Base-by-base conservation (phyloP, 305 asterid species). In the Ajuga reptans region DNA sequence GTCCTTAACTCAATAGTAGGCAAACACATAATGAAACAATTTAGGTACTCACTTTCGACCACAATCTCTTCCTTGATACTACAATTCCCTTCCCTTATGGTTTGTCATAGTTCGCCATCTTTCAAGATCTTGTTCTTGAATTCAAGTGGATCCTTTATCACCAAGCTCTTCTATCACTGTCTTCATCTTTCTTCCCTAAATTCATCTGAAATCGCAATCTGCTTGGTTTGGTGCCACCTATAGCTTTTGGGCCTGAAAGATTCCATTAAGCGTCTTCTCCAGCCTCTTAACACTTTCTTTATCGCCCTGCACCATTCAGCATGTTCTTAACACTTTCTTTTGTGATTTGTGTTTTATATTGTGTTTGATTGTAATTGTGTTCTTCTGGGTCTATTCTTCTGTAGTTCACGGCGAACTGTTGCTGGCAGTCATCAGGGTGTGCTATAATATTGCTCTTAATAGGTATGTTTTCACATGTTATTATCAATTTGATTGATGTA, bases 371-470 rank as follows among this genome's bases (percentile, higher is more conserved):
- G 43, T 76, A 69, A 43, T 67, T 45, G 43, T 75, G 66, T 29
- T 71, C 51, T 66, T 51, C 61, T 69, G 57, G 51, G 69, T 80
- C 55, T 65, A 27, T 69, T 75, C 41, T 58, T 68, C 24, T 94
- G 87, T 89, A 94, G 99, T 94, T 86, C 99, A 94, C 53, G 99
- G 99, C 60, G 99, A 94, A 78, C 80, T 90, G 16, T 79, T 94
- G 91, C 89, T 94, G 56, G 91, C 89, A 56, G 93, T 91, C 70
- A 89, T 94, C 77, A 85, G 97, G 82, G 96, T 89, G 64, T 94
- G 99, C 87, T 94, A 91, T 72, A 94, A 91, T 77, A 86, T 91
- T 75, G 97, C 98, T 76, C 96, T 94, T 59, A 88, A 94, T 81
- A 94, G 99, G 99, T 94, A 85, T 77, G 74, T 66, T 67, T 56